A percentile compares a stretch with the other conserved stretches of the same genome.
phyloP scores from a whole-genome alignment of 2,329 filamentous ascomycete genomes.

The Alternaria arborescens region DNA sequence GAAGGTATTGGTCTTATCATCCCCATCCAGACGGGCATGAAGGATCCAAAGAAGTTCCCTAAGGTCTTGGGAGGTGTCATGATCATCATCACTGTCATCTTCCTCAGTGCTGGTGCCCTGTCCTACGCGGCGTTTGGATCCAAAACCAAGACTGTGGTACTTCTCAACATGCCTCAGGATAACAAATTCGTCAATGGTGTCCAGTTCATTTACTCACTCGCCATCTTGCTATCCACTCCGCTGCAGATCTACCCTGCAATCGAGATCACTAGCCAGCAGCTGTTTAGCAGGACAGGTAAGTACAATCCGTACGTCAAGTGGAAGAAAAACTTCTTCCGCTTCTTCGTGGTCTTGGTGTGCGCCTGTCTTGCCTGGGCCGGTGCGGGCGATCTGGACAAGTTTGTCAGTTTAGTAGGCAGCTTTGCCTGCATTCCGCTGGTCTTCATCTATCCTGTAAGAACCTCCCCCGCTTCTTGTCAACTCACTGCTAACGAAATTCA shows the following conservation, averaged over 20 bases:
- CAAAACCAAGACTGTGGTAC: conserved; percentile 92
- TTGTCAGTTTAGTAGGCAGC: conserved; percentile 93
- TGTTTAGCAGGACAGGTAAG: conserved; percentile 94
- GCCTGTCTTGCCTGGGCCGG: conserved; percentile 90
- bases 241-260: conserved; percentile 98
- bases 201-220: conserved; percentile 95
- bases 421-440: conserved; percentile 98
- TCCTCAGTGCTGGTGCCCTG: conserved; percentile 88
- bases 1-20: conserved; percentile 98
- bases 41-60: conserved; percentile 87
- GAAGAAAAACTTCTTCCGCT: conserved; percentile 98
- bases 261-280: conserved; percentile 90
- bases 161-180: conserved; percentile 95
- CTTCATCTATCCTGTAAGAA: conserved; percentile 94
- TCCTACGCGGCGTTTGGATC: conserved; percentile 97
- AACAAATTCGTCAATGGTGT: conserved; percentile 94
- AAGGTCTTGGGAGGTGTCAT: conserved; percentile 88
- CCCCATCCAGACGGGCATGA: conserved; percentile 98
- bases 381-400: conserved; percentile 94
- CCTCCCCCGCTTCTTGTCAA: not conserved
- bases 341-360: conserved; percentile 88
- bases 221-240: conserved; percentile 94
- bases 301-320: conserved; percentile 99
- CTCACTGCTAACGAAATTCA: conserved; percentile 55
- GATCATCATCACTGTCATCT: conserved; percentile 92